Evolutionary conservation across 768 basidiomycete species (phyloP).

Genomic region (Chalciporus sphaerocephalus): DNA sequence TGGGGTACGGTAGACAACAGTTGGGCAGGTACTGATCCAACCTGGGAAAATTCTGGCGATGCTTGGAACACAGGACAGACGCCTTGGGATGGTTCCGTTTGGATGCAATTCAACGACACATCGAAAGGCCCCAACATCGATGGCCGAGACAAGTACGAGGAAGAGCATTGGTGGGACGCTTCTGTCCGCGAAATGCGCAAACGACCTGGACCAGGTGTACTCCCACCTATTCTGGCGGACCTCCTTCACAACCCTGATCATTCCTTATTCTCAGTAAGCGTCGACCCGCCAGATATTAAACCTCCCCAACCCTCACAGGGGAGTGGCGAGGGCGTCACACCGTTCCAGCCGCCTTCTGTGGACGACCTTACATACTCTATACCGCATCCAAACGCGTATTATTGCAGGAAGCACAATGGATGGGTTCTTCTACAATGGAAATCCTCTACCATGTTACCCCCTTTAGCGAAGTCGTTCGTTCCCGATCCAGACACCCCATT

Average conservation of each 20-base stretch:
- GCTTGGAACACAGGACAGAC: constrained; percentile 20
- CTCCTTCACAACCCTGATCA: constrained; percentile 70
- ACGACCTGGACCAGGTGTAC: constrained; percentile 68
- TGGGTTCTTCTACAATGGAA: constrained; percentile 78
- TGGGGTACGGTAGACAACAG: constrained; percentile 14
- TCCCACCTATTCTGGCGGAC: constrained; percentile 65
- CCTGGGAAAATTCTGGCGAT: constrained; percentile 15
- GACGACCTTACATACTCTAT: constrained; percentile 65
- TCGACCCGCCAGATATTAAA: constrained; percentile 32
- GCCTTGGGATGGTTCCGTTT: constrained; percentile 26
- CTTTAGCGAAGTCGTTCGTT: constrained; percentile 53
- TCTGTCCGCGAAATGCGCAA: constrained; percentile 38
- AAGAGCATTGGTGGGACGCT: constrained; percentile 66
- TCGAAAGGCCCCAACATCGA: constrained; percentile 45
- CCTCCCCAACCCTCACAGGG: constrained; percentile 22
- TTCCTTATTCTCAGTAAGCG: constrained; percentile 60
- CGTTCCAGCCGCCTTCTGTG: constrained; percentile 42
- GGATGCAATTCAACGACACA: constrained; percentile 21
- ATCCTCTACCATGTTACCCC: constrained; percentile 56
- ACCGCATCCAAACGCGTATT: constrained; percentile 81
- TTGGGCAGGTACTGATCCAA: constrained; percentile 13
- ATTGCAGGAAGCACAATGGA: constrained; percentile 75
- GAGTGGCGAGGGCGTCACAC: constrained; percentile 11
- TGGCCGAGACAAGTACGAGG: constrained; percentile 57
- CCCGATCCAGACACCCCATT: constrained; percentile 40